Conservation (phyloP, 73 alveolate species). For the Uronychia binucleata region DNA sequence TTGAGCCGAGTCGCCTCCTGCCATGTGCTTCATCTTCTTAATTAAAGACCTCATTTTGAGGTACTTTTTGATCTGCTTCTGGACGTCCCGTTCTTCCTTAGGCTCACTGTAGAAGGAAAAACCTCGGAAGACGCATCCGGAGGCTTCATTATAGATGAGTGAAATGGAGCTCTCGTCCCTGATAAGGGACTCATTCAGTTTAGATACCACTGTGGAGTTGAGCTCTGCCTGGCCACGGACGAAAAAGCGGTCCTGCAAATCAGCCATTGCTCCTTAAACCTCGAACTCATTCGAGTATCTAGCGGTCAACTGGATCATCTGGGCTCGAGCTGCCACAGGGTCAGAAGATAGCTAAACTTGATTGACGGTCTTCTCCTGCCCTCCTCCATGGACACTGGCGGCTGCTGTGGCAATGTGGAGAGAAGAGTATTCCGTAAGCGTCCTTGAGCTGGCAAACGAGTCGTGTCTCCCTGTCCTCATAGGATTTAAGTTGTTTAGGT, state of each 20-base stretch:
- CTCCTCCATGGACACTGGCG: background rate
- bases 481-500: background rate
- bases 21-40: conserved; percentile 21
- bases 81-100: conserved; percentile 37
- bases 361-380: background rate
- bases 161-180: background rate
- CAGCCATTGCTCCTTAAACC: background rate
- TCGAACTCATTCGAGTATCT: background rate
- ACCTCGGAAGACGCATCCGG: conserved; percentile 21
- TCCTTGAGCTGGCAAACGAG: background rate
- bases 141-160: background rate
- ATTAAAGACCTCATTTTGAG: conserved; percentile 5
- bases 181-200: background rate
- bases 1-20: background rate
- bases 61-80: conserved; percentile 31
- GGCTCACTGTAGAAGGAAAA: conserved; percentile 53
- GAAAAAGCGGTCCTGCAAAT: background rate
- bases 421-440: background rate
- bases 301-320: background rate
- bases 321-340: background rate
- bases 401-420: background rate
- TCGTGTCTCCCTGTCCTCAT: background rate
- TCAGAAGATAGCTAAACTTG: background rate
- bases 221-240: background rate
- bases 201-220: background rate